These are phyloP conservation scores for Blastobotrys aristatus DNA, from an alignment of 1,139 yeast species.

Conservation along the genomic window DNA sequence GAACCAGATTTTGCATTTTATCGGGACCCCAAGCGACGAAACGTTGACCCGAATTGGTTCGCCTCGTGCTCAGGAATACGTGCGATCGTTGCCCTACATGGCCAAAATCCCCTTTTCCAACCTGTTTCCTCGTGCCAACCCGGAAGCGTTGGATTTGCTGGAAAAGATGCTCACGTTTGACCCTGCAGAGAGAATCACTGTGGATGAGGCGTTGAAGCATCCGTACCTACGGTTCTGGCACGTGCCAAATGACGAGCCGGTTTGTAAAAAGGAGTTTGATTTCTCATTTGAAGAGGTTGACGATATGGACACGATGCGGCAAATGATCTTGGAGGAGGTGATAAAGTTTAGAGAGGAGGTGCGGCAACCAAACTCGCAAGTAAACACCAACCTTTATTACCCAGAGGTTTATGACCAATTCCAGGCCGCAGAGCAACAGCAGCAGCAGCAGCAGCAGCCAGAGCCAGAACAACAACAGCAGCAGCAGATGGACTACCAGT, in stretches of 20 bases:
- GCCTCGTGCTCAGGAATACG: slow-evolving; percentile 86
- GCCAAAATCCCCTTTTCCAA: slow-evolving; percentile 71
- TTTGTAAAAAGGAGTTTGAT: slow-evolving; percentile 76
- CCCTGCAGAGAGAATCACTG: slow-evolving; percentile 81
- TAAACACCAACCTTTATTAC: slow-evolving; percentile 15
- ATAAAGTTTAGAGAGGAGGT: slow-evolving; percentile 72
- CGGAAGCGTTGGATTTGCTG: slow-evolving; percentile 77
- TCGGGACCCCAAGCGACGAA: slow-evolving; percentile 89
- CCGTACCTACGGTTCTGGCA: slow-evolving; percentile 93
- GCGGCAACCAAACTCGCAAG: slow-evolving; percentile 55
- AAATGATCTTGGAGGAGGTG: slow-evolving; percentile 79
- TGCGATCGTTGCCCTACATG: slow-evolving; percentile 77
- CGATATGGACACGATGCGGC: slow-evolving; percentile 70
- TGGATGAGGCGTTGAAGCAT: slow-evolving; percentile 82
- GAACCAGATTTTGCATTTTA: slow-evolving; percentile 74
- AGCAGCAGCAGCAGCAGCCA: slow-evolving; percentile 22
- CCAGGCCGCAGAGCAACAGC: slow-evolving; percentile 21
- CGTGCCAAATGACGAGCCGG: slow-evolving; percentile 92
- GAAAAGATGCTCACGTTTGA: slow-evolving; percentile 82
- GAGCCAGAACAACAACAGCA: slow-evolving; percentile 18
- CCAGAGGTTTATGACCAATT: slow-evolving; percentile 4
- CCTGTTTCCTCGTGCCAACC: slow-evolving; percentile 80
- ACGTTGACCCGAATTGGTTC: slow-evolving; percentile 83
- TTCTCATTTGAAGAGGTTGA: slow-evolving; percentile 85
- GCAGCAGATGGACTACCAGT: slow-evolving; percentile 27